Conservation (phyloP, 2,329 filamentous ascomycete species). For the Cladosporium austrohemisphaericum region DNA sequence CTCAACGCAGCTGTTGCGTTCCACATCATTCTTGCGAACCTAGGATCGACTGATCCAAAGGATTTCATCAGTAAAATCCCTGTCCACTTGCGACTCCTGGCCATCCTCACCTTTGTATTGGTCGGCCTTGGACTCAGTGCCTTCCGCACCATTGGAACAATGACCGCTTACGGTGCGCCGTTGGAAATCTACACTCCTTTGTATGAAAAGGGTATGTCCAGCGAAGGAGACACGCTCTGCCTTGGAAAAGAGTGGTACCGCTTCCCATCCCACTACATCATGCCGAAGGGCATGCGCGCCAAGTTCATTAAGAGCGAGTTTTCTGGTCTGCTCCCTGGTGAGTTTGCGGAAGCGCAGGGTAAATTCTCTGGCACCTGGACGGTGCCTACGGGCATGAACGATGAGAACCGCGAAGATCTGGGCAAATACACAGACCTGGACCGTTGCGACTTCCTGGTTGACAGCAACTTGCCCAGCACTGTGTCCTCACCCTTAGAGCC, state of each 20-base stretch:
- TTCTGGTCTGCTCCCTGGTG: slow-evolving; percentile 79
- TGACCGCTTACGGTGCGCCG: slow-evolving; percentile 80
- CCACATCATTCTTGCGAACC: slow-evolving; percentile 71
- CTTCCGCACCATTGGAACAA: slow-evolving; percentile 70
- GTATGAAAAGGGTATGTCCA: slow-evolving; percentile 52
- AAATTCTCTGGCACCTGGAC: slow-evolving; percentile 82
- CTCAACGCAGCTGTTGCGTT: slow-evolving; percentile 82
- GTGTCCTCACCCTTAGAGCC: slow-evolving; percentile 67
- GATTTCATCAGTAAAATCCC: slow-evolving; percentile 67
- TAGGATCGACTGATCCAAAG: slow-evolving; percentile 67
- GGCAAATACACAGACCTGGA: slow-evolving; percentile 78
- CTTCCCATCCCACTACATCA: slow-evolving; percentile 87
- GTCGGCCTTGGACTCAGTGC: slow-evolving; percentile 56
- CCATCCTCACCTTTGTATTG: slow-evolving; percentile 55
- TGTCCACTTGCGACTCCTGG: slow-evolving; percentile 64
- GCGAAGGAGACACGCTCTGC: slow-evolving; percentile 69
- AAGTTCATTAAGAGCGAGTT: slow-evolving; percentile 94
- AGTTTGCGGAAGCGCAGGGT: slow-evolving; percentile 74
- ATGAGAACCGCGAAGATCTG: slow-evolving; percentile 79
- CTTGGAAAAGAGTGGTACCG: slow-evolving; percentile 98
- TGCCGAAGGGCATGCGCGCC: slow-evolving; percentile 76
- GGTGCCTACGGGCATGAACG: slow-evolving; percentile 81
- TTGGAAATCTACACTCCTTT: slow-evolving; percentile 67
- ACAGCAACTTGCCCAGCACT: slow-evolving; percentile 70
- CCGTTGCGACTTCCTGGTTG: slow-evolving; percentile 78